phyloP scores from a whole-genome alignment of 805 yeast genomes.

The Candida saitoana region DNA sequence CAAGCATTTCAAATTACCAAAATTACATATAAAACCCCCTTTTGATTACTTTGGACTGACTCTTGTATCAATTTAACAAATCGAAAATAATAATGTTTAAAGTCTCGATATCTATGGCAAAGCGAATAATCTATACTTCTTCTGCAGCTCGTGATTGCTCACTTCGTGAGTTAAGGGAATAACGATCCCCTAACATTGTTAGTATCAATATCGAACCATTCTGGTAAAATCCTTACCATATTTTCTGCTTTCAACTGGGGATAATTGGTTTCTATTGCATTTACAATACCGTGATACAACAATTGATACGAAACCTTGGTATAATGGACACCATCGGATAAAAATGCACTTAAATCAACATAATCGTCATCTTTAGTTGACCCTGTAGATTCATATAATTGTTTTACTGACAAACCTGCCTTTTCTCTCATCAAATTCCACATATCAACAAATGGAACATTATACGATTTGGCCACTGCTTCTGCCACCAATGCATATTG shows the following conservation, averaged over 20 bases:
- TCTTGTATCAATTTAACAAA: too few species aligned
- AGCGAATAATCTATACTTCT: too few species aligned
- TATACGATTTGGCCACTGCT: slow-evolving; percentile 38
- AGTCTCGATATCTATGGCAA: too few species aligned
- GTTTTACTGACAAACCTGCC: slow-evolving; percentile 32
- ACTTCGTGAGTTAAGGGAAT: too few species aligned
- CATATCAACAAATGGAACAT: slow-evolving; percentile 57
- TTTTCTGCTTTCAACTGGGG: slow-evolving; percentile 49
- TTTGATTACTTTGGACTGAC: too few species aligned
- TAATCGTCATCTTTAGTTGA: slow-evolving; percentile 8
- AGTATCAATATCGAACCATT: slow-evolving; percentile 33
- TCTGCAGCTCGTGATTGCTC: too few species aligned
- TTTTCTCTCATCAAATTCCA: slow-evolving; percentile 38
- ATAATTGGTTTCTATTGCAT: slow-evolving; percentile 35
- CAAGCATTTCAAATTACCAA: too few species aligned
- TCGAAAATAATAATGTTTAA: too few species aligned
- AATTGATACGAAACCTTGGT: slow-evolving; percentile 50
- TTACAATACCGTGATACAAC: slow-evolving; percentile 40
- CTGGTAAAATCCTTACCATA: slow-evolving; percentile 31
- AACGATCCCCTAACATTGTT: slow-evolving; percentile 7
- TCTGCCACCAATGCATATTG: slow-evolving; percentile 50
- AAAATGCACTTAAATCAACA: slow-evolving; percentile 10
- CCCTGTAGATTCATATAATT: slow-evolving; percentile 35
- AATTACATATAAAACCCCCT: too few species aligned
- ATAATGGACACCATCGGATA: slow-evolving; percentile 58